Conservation (phyloP, 352 stramenopile genomes). For the Phytophthora quininea region DNA sequence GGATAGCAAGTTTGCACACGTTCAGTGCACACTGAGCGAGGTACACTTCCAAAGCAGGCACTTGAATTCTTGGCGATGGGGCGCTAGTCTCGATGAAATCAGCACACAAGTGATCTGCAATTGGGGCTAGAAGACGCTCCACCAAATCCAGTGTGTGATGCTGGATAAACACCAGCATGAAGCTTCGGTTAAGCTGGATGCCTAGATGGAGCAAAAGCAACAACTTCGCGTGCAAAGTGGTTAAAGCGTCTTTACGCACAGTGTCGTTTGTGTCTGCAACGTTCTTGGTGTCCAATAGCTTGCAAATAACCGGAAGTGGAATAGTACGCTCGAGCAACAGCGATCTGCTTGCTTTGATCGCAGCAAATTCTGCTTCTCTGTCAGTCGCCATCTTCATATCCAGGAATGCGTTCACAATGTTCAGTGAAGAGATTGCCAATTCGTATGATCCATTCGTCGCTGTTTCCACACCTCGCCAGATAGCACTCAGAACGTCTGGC, state of each 20-base stretch:
- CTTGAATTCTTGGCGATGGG: conserved; percentile 11
- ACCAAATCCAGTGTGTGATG: conserved; percentile 36
- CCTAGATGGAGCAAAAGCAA: conserved; percentile 71
- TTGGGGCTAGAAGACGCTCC: conserved; percentile 35
- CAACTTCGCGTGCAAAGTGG: conserved; percentile 62
- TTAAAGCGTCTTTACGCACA: conserved; percentile 13
- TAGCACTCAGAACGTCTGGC: conserved; percentile 35
- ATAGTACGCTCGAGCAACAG: conserved; percentile 49
- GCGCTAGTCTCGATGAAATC: conserved; percentile 6
- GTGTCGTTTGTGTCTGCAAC: background rate
- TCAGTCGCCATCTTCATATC: conserved; percentile 47
- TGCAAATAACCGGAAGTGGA: conserved; percentile 33
- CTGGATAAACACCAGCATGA: conserved; percentile 50
- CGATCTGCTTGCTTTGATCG: conserved; percentile 37
- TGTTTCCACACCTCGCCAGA: conserved; percentile 47
- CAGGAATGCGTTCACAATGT: conserved; percentile 68
- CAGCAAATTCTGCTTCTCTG: conserved; percentile 28
- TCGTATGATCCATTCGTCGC: conserved; percentile 19
- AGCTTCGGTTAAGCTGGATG: conserved; percentile 47
- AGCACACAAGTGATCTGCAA: conserved; percentile 28
- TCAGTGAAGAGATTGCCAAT: conserved; percentile 60
- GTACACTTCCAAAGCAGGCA: conserved; percentile 49
- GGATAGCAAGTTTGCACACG: conserved; percentile 58
- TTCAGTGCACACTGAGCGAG: conserved; percentile 69
- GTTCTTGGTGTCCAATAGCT: conserved; percentile 28